Evolutionary conservation across 177 flowering plant species (phyloP).

Genomic region (Vitis hybrid): DNA sequence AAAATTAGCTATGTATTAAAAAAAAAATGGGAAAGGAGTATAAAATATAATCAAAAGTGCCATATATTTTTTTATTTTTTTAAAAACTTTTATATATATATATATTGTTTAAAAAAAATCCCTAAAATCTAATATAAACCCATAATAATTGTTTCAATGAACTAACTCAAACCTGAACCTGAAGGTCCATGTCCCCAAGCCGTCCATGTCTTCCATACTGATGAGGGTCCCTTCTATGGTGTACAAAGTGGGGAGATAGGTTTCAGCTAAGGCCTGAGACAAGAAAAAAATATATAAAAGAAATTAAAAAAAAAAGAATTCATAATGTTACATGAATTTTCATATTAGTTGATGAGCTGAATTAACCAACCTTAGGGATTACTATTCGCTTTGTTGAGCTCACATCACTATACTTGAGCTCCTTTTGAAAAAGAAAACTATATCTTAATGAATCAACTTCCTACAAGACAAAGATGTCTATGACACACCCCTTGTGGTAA

Average conservation of each 20-base stretch:
- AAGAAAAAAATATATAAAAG: background rate
- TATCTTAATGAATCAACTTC: background rate
- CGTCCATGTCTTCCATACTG: conserved; percentile 6
- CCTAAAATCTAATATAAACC: too few species aligned
- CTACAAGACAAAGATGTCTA: background rate
- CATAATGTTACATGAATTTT: too few species aligned
- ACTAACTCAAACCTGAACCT: conserved; percentile 12
- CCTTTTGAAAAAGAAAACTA: conserved; percentile 22
- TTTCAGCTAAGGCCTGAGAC: conserved; percentile 1
- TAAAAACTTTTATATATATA: too few species aligned
- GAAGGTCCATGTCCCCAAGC: background rate
- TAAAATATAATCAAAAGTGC: too few species aligned
- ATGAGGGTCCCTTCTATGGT: conserved; percentile 6
- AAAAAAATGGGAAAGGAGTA: too few species aligned
- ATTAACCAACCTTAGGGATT: conserved; percentile 24
- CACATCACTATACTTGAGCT: conserved; percentile 27
- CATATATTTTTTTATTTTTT: too few species aligned
- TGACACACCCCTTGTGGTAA: background rate
- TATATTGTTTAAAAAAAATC: too few species aligned
- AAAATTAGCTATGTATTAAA: too few species aligned
- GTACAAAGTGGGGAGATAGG: conserved; percentile 1
- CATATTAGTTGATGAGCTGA: too few species aligned
- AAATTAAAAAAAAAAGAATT: too few species aligned
- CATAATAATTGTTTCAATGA: too few species aligned
- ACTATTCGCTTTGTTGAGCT: conserved; percentile 21